Evolutionary conservation across 2,329 filamentous ascomycete genomes (phyloP), one percentile per base, ranked within the genome.

Genomic region (Chrysoporthe deuterocubensis): DNA sequence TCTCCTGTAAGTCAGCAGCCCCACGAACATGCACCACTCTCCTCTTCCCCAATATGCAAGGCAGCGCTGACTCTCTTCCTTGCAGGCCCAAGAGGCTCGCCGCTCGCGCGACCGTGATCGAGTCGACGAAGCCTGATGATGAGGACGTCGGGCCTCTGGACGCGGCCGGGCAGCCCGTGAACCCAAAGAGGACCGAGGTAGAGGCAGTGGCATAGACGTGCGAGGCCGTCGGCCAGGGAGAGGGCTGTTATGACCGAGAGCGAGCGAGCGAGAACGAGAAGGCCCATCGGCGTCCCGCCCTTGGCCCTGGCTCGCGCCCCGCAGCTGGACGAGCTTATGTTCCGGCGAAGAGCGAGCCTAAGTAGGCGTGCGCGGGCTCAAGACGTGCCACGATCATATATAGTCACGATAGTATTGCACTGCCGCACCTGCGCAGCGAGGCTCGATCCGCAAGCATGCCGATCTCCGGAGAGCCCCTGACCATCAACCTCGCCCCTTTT

Each of bases 1-100:
- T 67, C 71, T 83, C n/a, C 67, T 75, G 75, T 66, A 37, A 66
- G 66, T 64, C 4, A 6, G 21, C 9, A 18, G 9, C 18, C 8
- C 7, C 2, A 8, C 2, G 16, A 13, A 9, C 13, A 32, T 8
- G 37, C 8, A 0, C 9, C 8, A n/a, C 4, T 21, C 21, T 1
- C 26, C 26, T 26, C 26, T 1, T 26, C 26, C 26, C 26, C 26
- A 2, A 26, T 2, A 26, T 26, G 26, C 1, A 9, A 16, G 8
- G 13, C 16, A 4, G n/a, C 11, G 43, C 62, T 68, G 26, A 64
- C 62, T 13, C 13, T 21, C 18, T 46, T 6, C 21, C 18, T 2
- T 16, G 0, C 72, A 74, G 68, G 32, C 66, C 68, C 6, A 62
- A 59, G n/a, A 67, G 66, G 18, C 63, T 46, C 3, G 48, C 56